Base-by-base conservation (phyloP, 768 basidiomycete genomes). In the Termitomyces sp. region DNA sequence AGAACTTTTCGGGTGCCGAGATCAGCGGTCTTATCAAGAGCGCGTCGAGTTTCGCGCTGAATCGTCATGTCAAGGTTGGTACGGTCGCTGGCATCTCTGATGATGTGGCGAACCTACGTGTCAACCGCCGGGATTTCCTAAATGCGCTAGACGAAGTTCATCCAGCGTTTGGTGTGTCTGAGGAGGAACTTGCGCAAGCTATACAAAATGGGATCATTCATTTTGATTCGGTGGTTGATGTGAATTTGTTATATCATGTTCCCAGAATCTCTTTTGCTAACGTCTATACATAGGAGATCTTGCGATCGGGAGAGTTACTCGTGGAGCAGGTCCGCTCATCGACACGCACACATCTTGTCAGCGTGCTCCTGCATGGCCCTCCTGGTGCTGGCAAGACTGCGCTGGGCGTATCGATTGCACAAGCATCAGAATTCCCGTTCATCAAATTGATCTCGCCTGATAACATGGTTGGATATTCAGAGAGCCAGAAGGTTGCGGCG, bases 1-100 rank as follows among this genome's bases (percentile, higher is more conserved):
- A 98, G 81, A 99, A 99, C 78, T 99, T 98, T 72, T 93, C 91
- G 8, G 97, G 97, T 59, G 97, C 97, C 1, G 97, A 99, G 75
- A 93, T 99, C 62, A 86, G 86, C 58, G 97, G 97, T 67, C 77
- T 99, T 49, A 91, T 98, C 74, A 98, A 98, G 83, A 97, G 94
- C 70, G 97, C 97, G 37, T 95, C 96, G 1, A 94, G 91, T 86
- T 99, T 96, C 69, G 96, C 97, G 25, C 96, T 99, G 79, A 96
- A 92, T 68, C 81, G 97, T 45, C 97, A 99, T 71, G 94, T 98
- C 68, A 98, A 98, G 77, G 89, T 98, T 61, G 97, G 97, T 15
- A 97, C 96, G 5, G 88, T 97, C 79, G 97, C 97, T 2, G 97
- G 94, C 9, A 92, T 98, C 60, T 94, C 93, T 17, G 92, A 97